These are phyloP conservation scores for Fonsecaea pedrosoi DNA, from an alignment of 2,329 filamentous ascomycete species.

Conservation along the genomic window DNA sequence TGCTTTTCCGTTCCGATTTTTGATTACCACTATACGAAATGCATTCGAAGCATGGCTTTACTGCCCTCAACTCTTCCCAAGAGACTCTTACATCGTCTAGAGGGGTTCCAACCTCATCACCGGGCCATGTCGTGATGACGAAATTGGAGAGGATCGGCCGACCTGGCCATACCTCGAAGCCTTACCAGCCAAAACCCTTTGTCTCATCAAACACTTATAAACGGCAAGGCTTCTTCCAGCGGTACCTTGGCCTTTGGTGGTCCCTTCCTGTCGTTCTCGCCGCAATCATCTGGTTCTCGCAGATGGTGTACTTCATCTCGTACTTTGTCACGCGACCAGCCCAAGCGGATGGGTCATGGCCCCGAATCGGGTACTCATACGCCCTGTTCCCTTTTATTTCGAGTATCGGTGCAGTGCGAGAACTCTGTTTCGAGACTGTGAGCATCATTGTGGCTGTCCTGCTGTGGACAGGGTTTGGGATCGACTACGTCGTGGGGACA, in stretches of 20 bases:
- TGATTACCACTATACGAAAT: no score
- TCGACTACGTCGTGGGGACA: constrained; percentile 17
- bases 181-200: neutral
- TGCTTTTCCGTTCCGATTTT: no score
- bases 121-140: neutral
- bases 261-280: constrained; percentile 10
- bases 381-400: constrained; percentile 24
- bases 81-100: no score
- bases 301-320: constrained; percentile 25
- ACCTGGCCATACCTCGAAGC: neutral
- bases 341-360: constrained; percentile 18
- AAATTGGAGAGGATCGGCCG: neutral
- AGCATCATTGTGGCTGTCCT: constrained; percentile 16
- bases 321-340: constrained; percentile 19
- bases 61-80: no score
- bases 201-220: constrained; percentile 1
- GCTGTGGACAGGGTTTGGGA: constrained; percentile 18
- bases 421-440: constrained; percentile 13
- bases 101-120: neutral
- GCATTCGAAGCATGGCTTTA: no score
- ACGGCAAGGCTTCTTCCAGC: constrained; percentile 12
- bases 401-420: constrained; percentile 13
- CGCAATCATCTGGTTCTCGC: constrained; percentile 14
- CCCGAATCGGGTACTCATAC: constrained; percentile 12
- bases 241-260: constrained; percentile 14